Percentiles rank a stretch among this genome's conserved stretches.
Conservation (phyloP, 1,284 basidiomycete genomes). For the Farysia itapuensis region DNA sequence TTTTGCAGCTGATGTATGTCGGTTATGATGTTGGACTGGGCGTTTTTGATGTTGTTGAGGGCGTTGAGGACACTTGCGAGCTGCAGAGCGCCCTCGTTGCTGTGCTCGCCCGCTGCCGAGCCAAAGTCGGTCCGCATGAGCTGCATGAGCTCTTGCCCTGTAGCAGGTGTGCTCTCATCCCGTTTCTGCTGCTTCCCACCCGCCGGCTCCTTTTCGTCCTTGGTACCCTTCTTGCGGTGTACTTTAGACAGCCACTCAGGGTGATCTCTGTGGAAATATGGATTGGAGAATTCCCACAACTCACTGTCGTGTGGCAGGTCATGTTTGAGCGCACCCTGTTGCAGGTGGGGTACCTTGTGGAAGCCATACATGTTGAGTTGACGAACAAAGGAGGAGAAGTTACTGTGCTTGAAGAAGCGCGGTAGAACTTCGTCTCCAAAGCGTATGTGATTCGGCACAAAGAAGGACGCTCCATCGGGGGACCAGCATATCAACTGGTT, state of each 20-base stretch:
- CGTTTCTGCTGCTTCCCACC: conserved; percentile 12
- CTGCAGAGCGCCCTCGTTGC: conserved; percentile 34
- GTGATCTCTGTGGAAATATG: conserved; percentile 83
- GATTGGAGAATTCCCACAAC: conserved; percentile 90
- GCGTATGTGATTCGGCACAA: conserved; percentile 88
- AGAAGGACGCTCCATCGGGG: conserved; percentile 83
- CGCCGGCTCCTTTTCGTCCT: conserved; percentile 39
- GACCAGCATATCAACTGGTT: conserved; percentile 87
- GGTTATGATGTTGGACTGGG: conserved; percentile 83
- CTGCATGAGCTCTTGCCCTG: conserved; percentile 28
- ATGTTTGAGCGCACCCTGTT: conserved; percentile 79
- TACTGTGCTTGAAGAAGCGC: conserved; percentile 61
- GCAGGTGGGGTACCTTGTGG: conserved; percentile 72
- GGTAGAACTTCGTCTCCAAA: conserved; percentile 74
- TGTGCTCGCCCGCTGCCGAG: conserved; percentile 1
- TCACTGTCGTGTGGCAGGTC: conserved; percentile 68
- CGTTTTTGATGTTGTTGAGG: conserved; percentile 83
- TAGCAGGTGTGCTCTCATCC: conserved; percentile 3
- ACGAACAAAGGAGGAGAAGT: conserved; percentile 86
- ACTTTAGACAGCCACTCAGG: conserved; percentile 88
- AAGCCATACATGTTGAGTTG: conserved; percentile 76
- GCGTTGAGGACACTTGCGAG: conserved; percentile 69
- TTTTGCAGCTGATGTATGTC: conserved; percentile 85
- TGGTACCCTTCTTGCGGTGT: conserved; percentile 67
- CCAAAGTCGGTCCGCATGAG: conserved; percentile 43